Evolutionary conservation across 192 early-diverging fungal genomes (phyloP), one percentile per base, ranked within the genome.

Genomic region (Backusella liffmaniae): DNA sequence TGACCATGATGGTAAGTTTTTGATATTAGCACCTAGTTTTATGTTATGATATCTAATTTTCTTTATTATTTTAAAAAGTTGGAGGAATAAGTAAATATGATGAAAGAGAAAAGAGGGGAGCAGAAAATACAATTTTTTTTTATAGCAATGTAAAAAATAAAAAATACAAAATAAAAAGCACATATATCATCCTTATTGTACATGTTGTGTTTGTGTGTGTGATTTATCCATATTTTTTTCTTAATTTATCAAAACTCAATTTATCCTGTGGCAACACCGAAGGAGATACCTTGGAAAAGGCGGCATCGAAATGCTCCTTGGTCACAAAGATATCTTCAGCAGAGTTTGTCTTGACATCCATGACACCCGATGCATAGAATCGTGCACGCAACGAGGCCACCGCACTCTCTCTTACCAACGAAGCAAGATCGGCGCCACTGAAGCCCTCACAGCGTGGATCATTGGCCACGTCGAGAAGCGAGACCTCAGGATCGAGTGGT

Each of bases 251-350:
- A 5, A 66, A 74, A 16, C 35, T 74, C 4, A 62, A 42, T 67
- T 74, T 65, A 67, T 74, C 73, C 65, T 77, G 76, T 72, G 77
- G 77, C 7, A 74, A 35, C n/a, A 99, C 97, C 49, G 94, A 95
- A 5, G 94, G 93, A 16, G 92, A 74, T 5, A 95, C 91, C 73
- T 94, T 94, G 23, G 77, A 75, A 73, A 97, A 94, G 0, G 97
- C 96, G n/a, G 75, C 80, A 66, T 91, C 84, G 84, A 99, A 99
- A 74, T 99, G 87, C 18, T 67, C 46, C 74, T 65, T 73, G 23
- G 81, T 85, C 13, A 95, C 90, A 35, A 80, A 87, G 34, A 93
- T 85, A 10, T 83, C 80, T 37, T 81, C 68, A 23, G 78, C 67
- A 23, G 81, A 70, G 79, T 16, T 53, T 34, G 59, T 66, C 9